These are phyloP conservation scores for Macadamia integrifolia DNA, from an alignment of 164 flowering plant genomes.

Conservation along the genomic window DNA sequence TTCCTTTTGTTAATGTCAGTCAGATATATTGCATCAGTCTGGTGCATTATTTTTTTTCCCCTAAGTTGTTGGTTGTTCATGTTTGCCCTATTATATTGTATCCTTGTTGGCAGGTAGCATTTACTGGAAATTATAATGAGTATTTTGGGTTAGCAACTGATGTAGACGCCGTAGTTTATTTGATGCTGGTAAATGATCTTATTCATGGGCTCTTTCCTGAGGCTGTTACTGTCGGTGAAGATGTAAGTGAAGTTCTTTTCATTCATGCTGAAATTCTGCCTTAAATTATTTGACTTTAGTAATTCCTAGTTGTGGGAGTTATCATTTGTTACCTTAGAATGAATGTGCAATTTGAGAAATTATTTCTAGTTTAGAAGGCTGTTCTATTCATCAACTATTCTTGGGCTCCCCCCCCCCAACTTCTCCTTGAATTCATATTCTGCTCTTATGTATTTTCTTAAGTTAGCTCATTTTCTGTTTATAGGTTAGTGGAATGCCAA, in stretches of 20 bases:
- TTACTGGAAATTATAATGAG: constrained; percentile 93
- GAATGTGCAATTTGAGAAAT: no score
- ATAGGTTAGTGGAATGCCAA: constrained; percentile 99
- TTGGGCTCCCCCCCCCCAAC: not conserved
- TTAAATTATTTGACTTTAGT: not conserved
- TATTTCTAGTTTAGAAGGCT: no score
- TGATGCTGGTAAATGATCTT: constrained; percentile 96
- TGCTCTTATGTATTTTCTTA: constrained; percentile 4
- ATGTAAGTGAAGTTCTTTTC: constrained; percentile 49
- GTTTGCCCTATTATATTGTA: constrained; percentile 1
- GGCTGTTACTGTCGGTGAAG: constrained; percentile 90
- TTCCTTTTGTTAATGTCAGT: not conserved
- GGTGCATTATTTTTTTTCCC: not conserved
- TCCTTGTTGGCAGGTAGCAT: constrained; percentile 52
- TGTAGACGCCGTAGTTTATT: constrained; percentile 87
- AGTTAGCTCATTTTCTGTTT: constrained; percentile 4
- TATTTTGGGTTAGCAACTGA: constrained; percentile 94
- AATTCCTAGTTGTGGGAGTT: no score
- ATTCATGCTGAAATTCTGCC: not conserved
- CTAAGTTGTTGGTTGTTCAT: not conserved
- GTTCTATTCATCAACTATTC: not conserved
- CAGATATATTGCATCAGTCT: not conserved
- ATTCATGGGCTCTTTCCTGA: constrained; percentile 93
- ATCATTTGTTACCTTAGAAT: no score
- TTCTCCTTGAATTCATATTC: no score